Percentiles rank a stretch among this genome's conserved stretches.
phyloP scores from a whole-genome alignment of 768 basidiomycete species.

The Lactarius akahatsu region DNA sequence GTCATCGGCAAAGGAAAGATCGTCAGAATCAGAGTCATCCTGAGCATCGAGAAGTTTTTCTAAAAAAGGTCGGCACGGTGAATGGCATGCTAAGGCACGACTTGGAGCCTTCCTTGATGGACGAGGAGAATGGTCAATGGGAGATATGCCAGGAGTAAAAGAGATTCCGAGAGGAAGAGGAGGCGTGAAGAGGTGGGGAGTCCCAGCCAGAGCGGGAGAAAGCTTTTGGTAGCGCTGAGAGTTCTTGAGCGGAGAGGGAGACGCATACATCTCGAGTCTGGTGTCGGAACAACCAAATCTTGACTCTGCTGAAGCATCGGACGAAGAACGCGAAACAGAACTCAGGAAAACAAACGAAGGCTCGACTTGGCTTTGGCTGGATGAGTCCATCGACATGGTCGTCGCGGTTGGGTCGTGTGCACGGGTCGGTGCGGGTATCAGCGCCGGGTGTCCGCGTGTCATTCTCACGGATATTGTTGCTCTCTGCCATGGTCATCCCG shows the following conservation, averaged over 20 bases:
- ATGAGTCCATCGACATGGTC: constrained; percentile 11
- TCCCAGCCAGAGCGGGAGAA: constrained; percentile 25
- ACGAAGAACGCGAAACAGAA: constrained; percentile 14
- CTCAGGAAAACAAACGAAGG: not conserved
- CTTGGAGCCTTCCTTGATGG: not conserved
- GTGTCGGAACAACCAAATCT: not conserved
- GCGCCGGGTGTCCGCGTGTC: not conserved
- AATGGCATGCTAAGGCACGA: not conserved
- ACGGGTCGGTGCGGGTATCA: not conserved
- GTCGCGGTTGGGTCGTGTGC: not conserved
- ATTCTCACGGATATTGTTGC: constrained; percentile 21
- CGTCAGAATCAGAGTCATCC: constrained; percentile 26
- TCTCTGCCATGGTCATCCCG: constrained; percentile 27
- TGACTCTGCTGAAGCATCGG: constrained; percentile 9
- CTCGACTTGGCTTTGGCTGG: not conserved
- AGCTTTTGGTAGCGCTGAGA: constrained; percentile 8
- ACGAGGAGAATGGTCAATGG: constrained; percentile 25
- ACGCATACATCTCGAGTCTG: constrained; percentile 28
- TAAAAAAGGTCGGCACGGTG: constrained; percentile 15
- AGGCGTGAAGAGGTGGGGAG: constrained; percentile 27
- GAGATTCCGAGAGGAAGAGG: constrained; percentile 13
- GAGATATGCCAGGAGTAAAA: constrained; percentile 24
- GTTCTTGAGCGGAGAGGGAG: constrained; percentile 24
- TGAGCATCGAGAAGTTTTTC: constrained; percentile 21
- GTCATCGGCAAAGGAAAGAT: constrained; percentile 4